Conservation (phyloP, 2,329 filamentous ascomycete genomes). For the Coniosporium tulheliwenetii region DNA sequence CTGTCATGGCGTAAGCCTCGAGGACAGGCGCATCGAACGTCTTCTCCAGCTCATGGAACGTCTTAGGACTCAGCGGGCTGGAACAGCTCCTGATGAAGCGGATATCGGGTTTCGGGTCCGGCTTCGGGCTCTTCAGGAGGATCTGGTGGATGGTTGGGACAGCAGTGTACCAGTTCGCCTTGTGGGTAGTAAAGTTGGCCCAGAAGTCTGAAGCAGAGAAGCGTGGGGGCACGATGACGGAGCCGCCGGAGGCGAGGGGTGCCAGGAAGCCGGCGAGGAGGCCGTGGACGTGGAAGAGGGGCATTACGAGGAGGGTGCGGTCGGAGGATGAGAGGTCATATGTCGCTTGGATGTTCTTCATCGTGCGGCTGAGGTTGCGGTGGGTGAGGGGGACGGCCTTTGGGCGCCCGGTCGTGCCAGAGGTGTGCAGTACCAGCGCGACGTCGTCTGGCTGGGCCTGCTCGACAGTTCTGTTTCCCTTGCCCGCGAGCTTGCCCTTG, state of each 20-base stretch:
- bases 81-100: slow-evolving; percentile 83
- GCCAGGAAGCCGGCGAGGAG: slow-evolving; percentile 69
- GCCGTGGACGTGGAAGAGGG: slow-evolving; percentile 83
- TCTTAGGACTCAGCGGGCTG: slow-evolving; percentile 66
- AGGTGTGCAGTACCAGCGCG: slow-evolving; percentile 70
- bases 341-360: slow-evolving; percentile 68
- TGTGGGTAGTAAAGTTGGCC: slow-evolving; percentile 55
- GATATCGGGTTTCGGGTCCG: slow-evolving; percentile 53
- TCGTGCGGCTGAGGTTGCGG: slow-evolving; percentile 64
- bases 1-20: slow-evolving; percentile 87
- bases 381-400: slow-evolving; percentile 77
- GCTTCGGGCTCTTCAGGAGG: slow-evolving; percentile 57
- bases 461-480: slow-evolving; percentile 30
- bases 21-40: slow-evolving; percentile 66
- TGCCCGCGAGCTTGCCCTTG: slow-evolving; percentile 45
- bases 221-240: slow-evolving; percentile 60
- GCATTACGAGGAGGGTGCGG: slow-evolving; percentile 78
- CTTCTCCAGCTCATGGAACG: slow-evolving; percentile 64
- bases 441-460: slow-evolving; percentile 59
- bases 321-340: slow-evolving; percentile 57
- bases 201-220: slow-evolving; percentile 79
- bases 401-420: slow-evolving; percentile 69
- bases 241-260: slow-evolving; percentile 59
- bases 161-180: slow-evolving; percentile 83
- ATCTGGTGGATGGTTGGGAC: slow-evolving; percentile 92